Evolutionary conservation across 1,139 yeast genomes (phyloP).

Genomic region (Diutina neorugosa): DNA sequence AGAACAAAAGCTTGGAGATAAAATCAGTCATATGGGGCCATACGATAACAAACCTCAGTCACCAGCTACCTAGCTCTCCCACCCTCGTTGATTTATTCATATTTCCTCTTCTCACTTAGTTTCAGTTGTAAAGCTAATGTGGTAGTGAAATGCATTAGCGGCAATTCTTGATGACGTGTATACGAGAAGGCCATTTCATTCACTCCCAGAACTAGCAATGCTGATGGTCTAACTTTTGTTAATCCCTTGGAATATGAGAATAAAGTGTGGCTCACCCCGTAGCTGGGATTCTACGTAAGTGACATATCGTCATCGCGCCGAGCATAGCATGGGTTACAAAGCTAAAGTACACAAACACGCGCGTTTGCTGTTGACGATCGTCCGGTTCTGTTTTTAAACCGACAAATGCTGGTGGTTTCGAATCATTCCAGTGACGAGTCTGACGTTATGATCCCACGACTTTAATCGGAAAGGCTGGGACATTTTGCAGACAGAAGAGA

Average conservation of each 20-base stretch:
- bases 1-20: too few species aligned
- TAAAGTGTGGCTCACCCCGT: not conserved
- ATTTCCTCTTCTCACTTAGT: too few species aligned
- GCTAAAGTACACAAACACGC: not conserved
- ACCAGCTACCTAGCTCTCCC: too few species aligned
- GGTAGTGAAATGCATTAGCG: not conserved
- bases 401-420: not conserved
- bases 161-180: not conserved
- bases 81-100: too few species aligned
- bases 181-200: not conserved
- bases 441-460: too few species aligned
- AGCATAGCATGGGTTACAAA: not conserved
- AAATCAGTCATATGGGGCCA: too few species aligned
- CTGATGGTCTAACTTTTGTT: not conserved
- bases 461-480: too few species aligned
- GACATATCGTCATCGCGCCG: not conserved
- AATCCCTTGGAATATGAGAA: not conserved
- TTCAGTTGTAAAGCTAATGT: too few species aligned
- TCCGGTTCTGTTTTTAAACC: not conserved
- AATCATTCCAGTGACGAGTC: too few species aligned
- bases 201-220: not conserved
- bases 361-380: not conserved
- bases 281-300: not conserved
- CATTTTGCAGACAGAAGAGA: too few species aligned
- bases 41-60: too few species aligned